A percentile compares a stretch with the other conserved stretches of the same genome.
phyloP scores from a whole-genome alignment of 768 basidiomycete genomes.

The Crucibulum laeve region DNA sequence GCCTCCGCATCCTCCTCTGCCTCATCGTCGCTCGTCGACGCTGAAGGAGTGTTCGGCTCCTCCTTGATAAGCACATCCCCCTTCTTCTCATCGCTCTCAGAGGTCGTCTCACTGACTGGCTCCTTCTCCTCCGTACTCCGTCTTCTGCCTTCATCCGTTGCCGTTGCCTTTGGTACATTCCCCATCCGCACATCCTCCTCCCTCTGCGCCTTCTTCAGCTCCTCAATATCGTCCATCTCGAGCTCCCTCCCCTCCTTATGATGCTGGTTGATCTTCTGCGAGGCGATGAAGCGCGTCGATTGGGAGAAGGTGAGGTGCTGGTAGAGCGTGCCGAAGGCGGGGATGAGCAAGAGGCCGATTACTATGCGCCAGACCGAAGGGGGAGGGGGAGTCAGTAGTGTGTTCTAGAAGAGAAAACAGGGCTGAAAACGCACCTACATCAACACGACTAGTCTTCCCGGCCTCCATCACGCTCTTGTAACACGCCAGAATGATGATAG shows the following conservation, averaged over 20 bases:
- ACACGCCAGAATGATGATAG: conserved; percentile 58
- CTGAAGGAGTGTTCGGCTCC: not conserved
- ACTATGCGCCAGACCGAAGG: conserved; percentile 65
- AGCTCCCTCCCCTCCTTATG: conserved; percentile 14
- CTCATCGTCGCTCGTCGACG: not conserved
- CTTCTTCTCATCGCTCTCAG: not conserved
- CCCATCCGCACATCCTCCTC: conserved; percentile 3
- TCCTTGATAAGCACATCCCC: not conserved
- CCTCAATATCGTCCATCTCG: conserved; percentile 28
- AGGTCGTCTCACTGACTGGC: too few relatives aligned
- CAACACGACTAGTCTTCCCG: conserved; percentile 58
- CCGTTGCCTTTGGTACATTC: not conserved
- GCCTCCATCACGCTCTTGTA: conserved; percentile 64
- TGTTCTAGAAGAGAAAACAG: not conserved
- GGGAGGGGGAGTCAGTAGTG: not conserved
- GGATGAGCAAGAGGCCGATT: conserved; percentile 69
- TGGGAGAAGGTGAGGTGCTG: conserved; percentile 73
- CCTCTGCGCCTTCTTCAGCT: conserved; percentile 16
- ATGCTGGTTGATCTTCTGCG: conserved; percentile 29
- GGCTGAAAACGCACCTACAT: conserved; percentile 52
- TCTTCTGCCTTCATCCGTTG: too few relatives aligned
- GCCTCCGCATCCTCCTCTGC: conserved; percentile 7
- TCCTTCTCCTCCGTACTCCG: too few relatives aligned
- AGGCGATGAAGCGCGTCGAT: conserved; percentile 48
- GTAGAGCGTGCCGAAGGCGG: conserved; percentile 72